phyloP scores from a whole-genome alignment of 495 filamentous ascomycete species.

The Penicillium maclennaniae region DNA sequence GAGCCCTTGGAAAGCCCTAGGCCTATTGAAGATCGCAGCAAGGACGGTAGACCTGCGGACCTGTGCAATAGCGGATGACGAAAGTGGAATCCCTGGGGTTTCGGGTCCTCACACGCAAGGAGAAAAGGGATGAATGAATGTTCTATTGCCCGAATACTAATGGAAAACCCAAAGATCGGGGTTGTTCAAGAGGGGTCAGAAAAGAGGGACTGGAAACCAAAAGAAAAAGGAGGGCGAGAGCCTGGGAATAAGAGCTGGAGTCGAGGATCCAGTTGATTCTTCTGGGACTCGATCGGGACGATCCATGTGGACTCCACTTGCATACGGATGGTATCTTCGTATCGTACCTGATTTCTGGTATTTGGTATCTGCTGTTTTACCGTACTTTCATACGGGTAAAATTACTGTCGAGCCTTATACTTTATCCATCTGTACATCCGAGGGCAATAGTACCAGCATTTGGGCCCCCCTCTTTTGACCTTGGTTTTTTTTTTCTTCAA shows the following conservation, averaged over 20 bases:
- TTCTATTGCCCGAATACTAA: slow-evolving; percentile 20
- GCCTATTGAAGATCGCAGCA: slow-evolving; percentile 28
- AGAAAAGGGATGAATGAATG: slow-evolving; percentile 15
- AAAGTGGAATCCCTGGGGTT: slow-evolving; percentile 10
- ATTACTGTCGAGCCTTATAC: neutral
- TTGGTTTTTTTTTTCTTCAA: slow-evolving; percentile 4
- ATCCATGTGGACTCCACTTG: slow-evolving; percentile 23
- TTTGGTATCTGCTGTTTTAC: neutral
- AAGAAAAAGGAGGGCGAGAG: slow-evolving; percentile 19
- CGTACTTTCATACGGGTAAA: neutral
- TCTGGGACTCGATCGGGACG: slow-evolving; percentile 31
- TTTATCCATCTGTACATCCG: neutral
- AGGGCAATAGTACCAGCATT: neutral
- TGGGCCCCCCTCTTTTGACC: neutral
- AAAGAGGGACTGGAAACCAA: slow-evolving; percentile 25
- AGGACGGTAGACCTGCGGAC: slow-evolving; percentile 26
- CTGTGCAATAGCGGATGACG: slow-evolving; percentile 18
- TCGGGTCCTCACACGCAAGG: slow-evolving; percentile 30
- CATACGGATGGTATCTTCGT: slow-evolving; percentile 1
- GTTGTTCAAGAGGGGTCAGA: slow-evolving; percentile 7
- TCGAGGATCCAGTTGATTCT: slow-evolving; percentile 24
- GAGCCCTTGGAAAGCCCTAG: slow-evolving; percentile 13
- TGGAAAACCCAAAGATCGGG: neutral
- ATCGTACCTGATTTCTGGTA: neutral
- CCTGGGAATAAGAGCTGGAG: slow-evolving; percentile 22